Conservation (phyloP, 805 yeast genomes). For the Schwanniomyces polymorphus region DNA sequence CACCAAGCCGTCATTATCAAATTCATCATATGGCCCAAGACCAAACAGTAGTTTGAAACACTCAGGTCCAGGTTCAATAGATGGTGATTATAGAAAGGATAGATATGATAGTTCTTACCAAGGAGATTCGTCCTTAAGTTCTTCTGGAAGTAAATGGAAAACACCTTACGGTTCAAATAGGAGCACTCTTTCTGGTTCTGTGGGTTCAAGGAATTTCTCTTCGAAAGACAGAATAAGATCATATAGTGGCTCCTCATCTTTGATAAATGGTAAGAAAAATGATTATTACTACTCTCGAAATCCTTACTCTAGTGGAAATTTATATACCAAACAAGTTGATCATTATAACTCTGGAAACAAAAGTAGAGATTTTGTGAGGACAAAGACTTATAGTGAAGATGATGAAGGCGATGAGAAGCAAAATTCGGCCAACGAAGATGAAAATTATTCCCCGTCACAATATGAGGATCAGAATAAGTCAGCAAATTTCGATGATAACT, state of each 20-base stretch:
- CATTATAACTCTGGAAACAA: slow-evolving; percentile 9
- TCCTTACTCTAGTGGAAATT: slow-evolving; percentile 5
- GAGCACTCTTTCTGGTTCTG: slow-evolving; percentile 23
- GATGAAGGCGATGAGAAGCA: background rate
- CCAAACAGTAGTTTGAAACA: slow-evolving; percentile 1
- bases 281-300: slow-evolving; percentile 29
- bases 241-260: slow-evolving; percentile 13
- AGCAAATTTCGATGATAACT: slow-evolving; percentile 3
- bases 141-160: slow-evolving; percentile 6
- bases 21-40: slow-evolving; percentile 6
- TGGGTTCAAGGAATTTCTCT: slow-evolving; percentile 16
- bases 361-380: slow-evolving; percentile 4
- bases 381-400: slow-evolving; percentile 6
- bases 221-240: slow-evolving; percentile 21
- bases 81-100: slow-evolving; percentile 12
- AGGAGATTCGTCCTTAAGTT: slow-evolving; percentile 5
- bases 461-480: slow-evolving; percentile 4
- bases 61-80: background rate
- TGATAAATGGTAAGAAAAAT: slow-evolving; percentile 16
- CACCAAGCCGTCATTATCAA: slow-evolving; percentile 8
- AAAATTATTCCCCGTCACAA: slow-evolving; percentile 6
- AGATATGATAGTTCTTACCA: slow-evolving; percentile 8
- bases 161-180: slow-evolving; percentile 9
- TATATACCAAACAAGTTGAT: slow-evolving; percentile 7
- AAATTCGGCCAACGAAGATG: slow-evolving; percentile 3